A percentile compares a stretch with the other conserved stretches of the same genome.
Conservation (phyloP, 2,329 filamentous ascomycete genomes). For the Ascosphaera aggregata region DNA sequence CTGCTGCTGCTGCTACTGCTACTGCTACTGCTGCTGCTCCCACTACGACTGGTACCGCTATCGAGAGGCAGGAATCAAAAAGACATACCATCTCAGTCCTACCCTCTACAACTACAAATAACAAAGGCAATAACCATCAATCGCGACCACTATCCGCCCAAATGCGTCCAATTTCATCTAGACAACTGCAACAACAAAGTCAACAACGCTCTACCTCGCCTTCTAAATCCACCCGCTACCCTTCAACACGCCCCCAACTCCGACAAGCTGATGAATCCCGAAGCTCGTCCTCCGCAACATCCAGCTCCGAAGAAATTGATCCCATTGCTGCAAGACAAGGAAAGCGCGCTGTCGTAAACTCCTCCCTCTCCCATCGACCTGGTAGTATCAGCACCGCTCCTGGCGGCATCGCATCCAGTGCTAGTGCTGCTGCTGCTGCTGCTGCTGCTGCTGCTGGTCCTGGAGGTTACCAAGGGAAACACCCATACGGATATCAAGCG, state of each 20-base stretch:
- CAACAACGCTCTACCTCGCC: no score
- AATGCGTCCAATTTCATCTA: not conserved
- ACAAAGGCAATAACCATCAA: no score
- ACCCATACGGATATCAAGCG: not conserved
- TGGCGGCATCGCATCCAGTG: not conserved
- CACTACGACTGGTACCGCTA: not conserved
- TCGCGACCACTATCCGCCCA: no score
- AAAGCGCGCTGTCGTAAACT: not conserved
- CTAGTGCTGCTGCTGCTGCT: not conserved
- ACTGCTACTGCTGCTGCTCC: not conserved
- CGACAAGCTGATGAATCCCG: not conserved
- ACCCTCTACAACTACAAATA: not conserved
- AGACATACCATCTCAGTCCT: not conserved
- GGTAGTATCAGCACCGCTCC: not conserved
- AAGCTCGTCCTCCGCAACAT: not conserved
- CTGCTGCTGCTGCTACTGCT: not conserved
- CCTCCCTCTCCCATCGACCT: not conserved
- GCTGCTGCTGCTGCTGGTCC: not conserved
- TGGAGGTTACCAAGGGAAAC: no score
- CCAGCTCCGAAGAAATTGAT: constrained; percentile 1
- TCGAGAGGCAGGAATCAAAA: not conserved
- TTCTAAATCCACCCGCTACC: no score
- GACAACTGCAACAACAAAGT: not conserved
- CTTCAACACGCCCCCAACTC: not conserved
- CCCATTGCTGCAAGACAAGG: not conserved